Percentiles rank a stretch among this genome's conserved stretches.
Conservation (phyloP, 148 eudicot species). For the Cornus suecica region DNA sequence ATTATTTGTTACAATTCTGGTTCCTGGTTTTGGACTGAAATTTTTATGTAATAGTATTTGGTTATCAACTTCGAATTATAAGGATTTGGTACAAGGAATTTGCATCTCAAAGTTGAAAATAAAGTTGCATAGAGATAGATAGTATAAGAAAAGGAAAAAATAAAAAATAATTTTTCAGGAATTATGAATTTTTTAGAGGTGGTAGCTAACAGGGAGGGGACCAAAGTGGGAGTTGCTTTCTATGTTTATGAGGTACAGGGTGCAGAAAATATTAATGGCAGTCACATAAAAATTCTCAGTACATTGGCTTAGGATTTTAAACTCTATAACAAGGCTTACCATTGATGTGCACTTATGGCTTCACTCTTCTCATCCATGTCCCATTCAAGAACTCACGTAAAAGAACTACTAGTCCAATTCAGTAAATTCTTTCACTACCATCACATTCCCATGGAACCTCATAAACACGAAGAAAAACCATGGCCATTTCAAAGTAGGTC, state of each 20-base stretch:
- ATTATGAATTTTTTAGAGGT: too few relatives aligned
- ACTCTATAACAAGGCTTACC: not conserved
- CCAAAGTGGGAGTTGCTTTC: not conserved
- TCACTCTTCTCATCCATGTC: not conserved
- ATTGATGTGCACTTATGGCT: not conserved
- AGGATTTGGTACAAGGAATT: too few relatives aligned
- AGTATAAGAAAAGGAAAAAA: too few relatives aligned
- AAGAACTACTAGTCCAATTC: not conserved
- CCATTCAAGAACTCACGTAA: constrained; percentile 4
- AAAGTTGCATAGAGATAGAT: too few relatives aligned
- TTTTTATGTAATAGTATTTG: too few relatives aligned
- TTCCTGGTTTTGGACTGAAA: too few relatives aligned
- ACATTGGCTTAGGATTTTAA: not conserved
- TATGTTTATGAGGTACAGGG: not conserved
- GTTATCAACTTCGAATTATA: too few relatives aligned
- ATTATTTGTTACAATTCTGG: too few relatives aligned
- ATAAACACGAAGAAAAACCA: not conserved
- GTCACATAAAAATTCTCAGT: constrained; percentile 7
- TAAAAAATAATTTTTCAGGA: too few relatives aligned
- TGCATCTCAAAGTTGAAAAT: too few relatives aligned
- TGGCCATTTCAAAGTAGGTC: not conserved
- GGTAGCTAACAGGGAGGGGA: not conserved
- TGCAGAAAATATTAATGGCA: constrained; percentile 7
- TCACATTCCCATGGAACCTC: not conserved
- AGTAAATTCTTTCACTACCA: not conserved